These are phyloP conservation scores for Calonectria crousiana DNA, from an alignment of 2,329 filamentous ascomycete species.

Conservation along the genomic window DNA sequence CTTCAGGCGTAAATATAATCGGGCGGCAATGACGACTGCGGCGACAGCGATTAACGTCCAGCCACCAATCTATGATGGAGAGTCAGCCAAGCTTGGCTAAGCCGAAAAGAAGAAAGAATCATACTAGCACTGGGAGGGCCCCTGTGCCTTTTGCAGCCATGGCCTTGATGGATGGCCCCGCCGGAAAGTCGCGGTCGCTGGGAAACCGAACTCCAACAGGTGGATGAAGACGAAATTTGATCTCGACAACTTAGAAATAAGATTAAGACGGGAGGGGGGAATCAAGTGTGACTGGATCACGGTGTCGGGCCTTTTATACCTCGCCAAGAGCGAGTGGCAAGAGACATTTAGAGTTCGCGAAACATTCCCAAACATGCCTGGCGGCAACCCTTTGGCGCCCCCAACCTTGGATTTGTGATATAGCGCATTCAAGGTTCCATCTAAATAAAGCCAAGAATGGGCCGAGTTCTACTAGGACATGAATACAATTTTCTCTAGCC, in stretches of 20 bases:
- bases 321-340: background rate
- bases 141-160: background rate
- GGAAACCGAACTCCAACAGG: no score
- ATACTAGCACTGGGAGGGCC: background rate
- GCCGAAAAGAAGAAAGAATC: accelerated
- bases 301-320: background rate
- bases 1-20: background rate
- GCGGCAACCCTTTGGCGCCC: background rate
- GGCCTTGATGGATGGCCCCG: background rate
- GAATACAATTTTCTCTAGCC: no score
- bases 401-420: background rate
- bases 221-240: background rate
- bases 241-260: background rate
- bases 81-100: background rate
- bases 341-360: background rate
- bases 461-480: background rate
- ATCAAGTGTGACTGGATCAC: background rate
- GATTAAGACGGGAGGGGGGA: background rate
- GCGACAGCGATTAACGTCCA: background rate
- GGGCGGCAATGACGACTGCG: background rate
- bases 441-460: background rate
- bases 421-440: background rate
- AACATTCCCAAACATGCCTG: background rate
- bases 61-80: background rate
- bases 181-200: background rate